Base-by-base conservation (phyloP, 176 grass and related monocot species). In the Oryza glaberrima region DNA sequence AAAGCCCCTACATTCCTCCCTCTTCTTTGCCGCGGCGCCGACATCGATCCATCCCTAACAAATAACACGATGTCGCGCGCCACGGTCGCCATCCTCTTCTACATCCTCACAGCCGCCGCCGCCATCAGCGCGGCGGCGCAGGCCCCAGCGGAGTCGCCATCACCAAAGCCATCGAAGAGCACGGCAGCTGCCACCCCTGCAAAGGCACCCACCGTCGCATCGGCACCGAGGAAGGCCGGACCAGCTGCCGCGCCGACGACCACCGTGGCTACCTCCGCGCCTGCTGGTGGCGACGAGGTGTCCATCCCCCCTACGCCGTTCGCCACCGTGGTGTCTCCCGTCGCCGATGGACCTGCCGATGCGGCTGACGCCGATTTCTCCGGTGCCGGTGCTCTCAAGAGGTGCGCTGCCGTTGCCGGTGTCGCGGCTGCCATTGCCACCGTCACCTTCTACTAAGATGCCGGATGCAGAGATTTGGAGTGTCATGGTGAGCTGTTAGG, bases 1-100 rank as follows among this genome's bases (percentile, higher is more conserved):
- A 70, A 77, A 49, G 11, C 0, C 4, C 58, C 47, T 7, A 56
- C 66, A 76, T 67, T 26, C 11, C 28, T 69, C 65, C 6, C 41
- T 66, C 14, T 65, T 54, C 14, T 70, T 71, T 30, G 0, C 72
- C 4, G 26, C 28, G 84, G 47, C 32, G 47, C 14, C 56, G 2
- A 7, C 15, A 3, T 0, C 40, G 7, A 75, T 15, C 48, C 69
- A 60, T 47, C 45, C 64, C 16, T 8, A 10, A n/a, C 58, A 65
- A 61, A 66, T 4, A 67, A 88, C 72, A 63, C n/a, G 22, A 94
- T 94, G 90, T 71, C 81, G 43, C 90, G 77, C 9, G 35, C 65
- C 84, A 32, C 60, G 5, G 78, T 87, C 3, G 58, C 58, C 1
- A 73, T 81, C 78, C 88, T 95, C 75, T 28, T 92, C 84, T 77